A percentile compares a stretch with the other conserved stretches of the same genome.
Conservation (phyloP, 768 basidiomycete genomes). For the Termitomyces sp. region DNA sequence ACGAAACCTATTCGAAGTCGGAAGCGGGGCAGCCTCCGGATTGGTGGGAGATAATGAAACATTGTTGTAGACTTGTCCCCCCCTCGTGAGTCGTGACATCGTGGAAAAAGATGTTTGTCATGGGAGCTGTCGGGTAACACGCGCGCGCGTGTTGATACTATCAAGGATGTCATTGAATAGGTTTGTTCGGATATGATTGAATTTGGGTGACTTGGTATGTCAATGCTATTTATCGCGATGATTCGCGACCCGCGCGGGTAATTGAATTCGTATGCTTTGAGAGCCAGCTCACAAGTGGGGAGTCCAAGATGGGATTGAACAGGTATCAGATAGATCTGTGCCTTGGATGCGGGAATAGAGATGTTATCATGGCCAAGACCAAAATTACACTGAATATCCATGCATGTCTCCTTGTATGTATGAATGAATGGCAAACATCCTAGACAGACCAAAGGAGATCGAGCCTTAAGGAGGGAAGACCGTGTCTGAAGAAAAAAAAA, state of each 20-base stretch:
- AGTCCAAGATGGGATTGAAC: too few species aligned
- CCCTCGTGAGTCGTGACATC: slow-evolving; percentile 3
- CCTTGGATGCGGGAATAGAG: neutral
- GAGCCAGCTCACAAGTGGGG: too few species aligned
- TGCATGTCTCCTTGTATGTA: neutral
- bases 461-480: neutral
- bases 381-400: too few species aligned
- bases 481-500: neutral
- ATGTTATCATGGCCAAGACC: neutral
- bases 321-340: neutral
- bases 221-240: neutral
- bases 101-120: neutral
- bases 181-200: neutral
- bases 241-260: too few species aligned
- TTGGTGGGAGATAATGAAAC: neutral
- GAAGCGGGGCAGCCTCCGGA: slow-evolving; percentile 1
- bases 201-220: neutral
- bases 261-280: too few species aligned
- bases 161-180: neutral
- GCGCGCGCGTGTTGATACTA: neutral
- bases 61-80: neutral
- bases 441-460: neutral
- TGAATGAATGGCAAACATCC: neutral
- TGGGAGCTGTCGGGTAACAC: neutral
- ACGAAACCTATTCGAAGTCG: neutral